phyloP scores from a whole-genome alignment of 148 eudicot genomes.

The Dysphania ambrosioides region DNA sequence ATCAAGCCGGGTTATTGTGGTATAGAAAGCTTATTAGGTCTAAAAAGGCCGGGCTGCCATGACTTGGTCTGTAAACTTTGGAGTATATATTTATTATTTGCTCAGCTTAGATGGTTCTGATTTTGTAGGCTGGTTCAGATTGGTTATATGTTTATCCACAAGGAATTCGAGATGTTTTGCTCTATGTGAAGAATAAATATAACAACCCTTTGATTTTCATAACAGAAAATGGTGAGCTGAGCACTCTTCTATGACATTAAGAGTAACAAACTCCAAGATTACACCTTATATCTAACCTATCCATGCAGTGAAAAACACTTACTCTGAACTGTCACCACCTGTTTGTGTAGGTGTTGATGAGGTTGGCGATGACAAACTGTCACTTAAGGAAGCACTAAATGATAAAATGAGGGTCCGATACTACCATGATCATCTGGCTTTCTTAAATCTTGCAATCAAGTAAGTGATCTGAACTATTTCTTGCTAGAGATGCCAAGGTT shows the following conservation, averaged over 20 bases:
- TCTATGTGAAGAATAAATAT: conserved; percentile 23
- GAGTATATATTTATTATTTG: too few species aligned
- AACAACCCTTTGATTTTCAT: conserved; percentile 27
- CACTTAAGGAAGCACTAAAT: conserved; percentile 24
- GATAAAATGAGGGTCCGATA: conserved; percentile 28
- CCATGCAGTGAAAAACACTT: not conserved
- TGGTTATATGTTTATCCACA: conserved; percentile 47
- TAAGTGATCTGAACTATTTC: conserved; percentile 1
- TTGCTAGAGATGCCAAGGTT: not conserved
- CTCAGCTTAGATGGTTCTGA: not conserved
- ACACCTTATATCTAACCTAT: too few species aligned
- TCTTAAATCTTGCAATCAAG: conserved; percentile 20
- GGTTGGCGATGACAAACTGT: conserved; percentile 14
- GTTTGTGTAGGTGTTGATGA: conserved; percentile 25
- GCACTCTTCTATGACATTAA: not conserved
- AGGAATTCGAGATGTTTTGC: conserved; percentile 24
- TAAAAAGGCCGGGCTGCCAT: too few species aligned
- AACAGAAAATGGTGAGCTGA: conserved; percentile 32
- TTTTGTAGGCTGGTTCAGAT: conserved; percentile 38
- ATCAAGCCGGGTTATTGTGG: too few species aligned
- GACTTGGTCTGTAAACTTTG: too few species aligned
- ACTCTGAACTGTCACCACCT: not conserved
- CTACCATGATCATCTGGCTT: conserved; percentile 31
- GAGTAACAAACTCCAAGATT: not conserved
- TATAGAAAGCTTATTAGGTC: too few species aligned